A percentile compares a stretch with the other conserved stretches of the same genome.
Evolutionary conservation across 495 filamentous ascomycete species (phyloP).

Genomic region (Massariosphaeria phaeospora): DNA sequence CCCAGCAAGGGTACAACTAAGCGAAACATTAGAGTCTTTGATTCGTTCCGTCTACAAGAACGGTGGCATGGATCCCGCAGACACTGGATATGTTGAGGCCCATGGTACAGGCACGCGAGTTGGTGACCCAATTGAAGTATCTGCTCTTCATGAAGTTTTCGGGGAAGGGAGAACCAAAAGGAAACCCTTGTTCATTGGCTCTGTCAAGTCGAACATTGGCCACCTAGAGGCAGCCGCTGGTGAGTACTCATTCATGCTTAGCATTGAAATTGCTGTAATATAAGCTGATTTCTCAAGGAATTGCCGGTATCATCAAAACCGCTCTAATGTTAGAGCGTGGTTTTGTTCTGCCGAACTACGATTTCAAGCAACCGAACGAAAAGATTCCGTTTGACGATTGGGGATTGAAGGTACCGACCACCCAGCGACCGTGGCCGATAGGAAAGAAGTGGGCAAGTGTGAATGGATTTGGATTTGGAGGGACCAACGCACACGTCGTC

Average conservation of each 20-base stretch:
- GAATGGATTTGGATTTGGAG: conserved; percentile 32
- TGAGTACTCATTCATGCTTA: not conserved
- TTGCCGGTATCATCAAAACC: conserved; percentile 46
- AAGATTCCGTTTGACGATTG: conserved; percentile 15
- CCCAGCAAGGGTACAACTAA: not conserved
- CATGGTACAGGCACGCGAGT: conserved; percentile 24
- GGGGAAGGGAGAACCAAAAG: not conserved
- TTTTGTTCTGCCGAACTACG: conserved; percentile 15
- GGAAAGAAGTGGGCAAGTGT: conserved; percentile 33
- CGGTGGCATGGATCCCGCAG: conserved; percentile 4
- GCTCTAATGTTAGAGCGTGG: conserved; percentile 30
- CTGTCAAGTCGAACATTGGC: conserved; percentile 51
- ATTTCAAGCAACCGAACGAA: conserved; percentile 14
- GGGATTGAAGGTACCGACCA: conserved; percentile 13
- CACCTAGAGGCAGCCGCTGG: conserved; percentile 52
- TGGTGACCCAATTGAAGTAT: conserved; percentile 24
- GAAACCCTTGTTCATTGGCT: conserved; percentile 26
- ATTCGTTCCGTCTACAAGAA: conserved; percentile 15
- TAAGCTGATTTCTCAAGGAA: not conserved
- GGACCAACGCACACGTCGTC: conserved; percentile 26
- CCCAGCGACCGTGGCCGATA: conserved; percentile 31
- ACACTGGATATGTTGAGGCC: conserved; percentile 17
- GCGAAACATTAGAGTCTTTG: not conserved
- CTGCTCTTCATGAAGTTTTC: conserved; percentile 16
- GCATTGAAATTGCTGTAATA: too few relatives aligned